Evolutionary conservation across 768 basidiomycete species (phyloP).

Genomic region (Mycena rosella): DNA sequence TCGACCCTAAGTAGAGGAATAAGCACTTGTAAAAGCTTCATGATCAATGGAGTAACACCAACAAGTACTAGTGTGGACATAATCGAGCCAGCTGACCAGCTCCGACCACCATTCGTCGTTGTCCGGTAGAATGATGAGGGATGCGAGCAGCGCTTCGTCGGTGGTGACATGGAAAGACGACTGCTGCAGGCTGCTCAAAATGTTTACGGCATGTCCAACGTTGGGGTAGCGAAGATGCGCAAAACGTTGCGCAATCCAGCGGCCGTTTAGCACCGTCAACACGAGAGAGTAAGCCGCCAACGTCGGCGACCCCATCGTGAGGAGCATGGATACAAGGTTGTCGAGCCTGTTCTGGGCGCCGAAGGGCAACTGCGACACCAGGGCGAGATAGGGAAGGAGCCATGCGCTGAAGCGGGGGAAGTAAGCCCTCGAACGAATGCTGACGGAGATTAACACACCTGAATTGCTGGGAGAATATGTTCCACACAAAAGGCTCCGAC

Average conservation of each 20-base stretch:
- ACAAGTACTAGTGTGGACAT: conserved; percentile 51
- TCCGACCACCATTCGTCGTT: conserved; percentile 56
- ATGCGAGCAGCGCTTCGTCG: conserved; percentile 45
- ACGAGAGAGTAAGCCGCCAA: conserved; percentile 55
- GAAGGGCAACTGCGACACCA: conserved; percentile 57
- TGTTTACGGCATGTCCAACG: conserved; percentile 38
- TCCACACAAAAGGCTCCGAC: conserved; percentile 40
- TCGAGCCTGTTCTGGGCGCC: conserved; percentile 47
- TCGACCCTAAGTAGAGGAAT: conserved; percentile 20
- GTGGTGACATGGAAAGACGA: conserved; percentile 48
- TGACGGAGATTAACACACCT: conserved; percentile 12
- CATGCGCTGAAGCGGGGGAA: conserved; percentile 44
- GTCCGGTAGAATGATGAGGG: conserved; percentile 50
- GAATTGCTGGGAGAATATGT: conserved; percentile 51
- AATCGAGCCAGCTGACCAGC: conserved; percentile 48
- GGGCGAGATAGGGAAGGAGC: conserved; percentile 54
- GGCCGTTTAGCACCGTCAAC: conserved; percentile 51
- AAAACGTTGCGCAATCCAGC: conserved; percentile 47
- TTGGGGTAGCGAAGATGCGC: conserved; percentile 41
- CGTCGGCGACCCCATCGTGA: conserved; percentile 54
- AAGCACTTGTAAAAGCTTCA: not conserved
- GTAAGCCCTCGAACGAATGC: not conserved
- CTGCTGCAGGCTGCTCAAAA: conserved; percentile 51
- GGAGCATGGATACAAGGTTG: conserved; percentile 49
- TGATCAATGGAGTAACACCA: no score